phyloP scores from a whole-genome alignment of 495 filamentous ascomycete genomes.

The Penicillium malachiteum region DNA sequence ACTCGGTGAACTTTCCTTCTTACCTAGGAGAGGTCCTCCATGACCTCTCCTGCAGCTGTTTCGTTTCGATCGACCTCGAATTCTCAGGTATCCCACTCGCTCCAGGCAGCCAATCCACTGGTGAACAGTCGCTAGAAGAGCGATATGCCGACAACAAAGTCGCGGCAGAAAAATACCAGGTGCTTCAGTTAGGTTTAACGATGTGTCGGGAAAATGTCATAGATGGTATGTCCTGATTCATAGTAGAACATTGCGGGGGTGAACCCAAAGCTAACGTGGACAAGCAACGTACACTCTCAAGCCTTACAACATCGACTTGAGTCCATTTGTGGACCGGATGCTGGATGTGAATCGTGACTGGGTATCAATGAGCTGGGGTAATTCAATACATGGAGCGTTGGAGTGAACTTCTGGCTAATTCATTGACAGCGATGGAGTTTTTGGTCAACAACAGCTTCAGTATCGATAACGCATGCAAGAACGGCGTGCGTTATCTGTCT shows the following conservation, averaged over 20 bases:
- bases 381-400: slow-evolving; percentile 2
- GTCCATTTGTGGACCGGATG: slow-evolving; percentile 48
- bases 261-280: slow-evolving; percentile 6
- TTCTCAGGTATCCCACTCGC: slow-evolving; percentile 63
- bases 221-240: slow-evolving; percentile 25
- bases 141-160: slow-evolving; percentile 64
- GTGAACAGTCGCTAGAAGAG: slow-evolving; percentile 53
- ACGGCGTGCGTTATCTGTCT: slow-evolving; percentile 70
- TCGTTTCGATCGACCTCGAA: slow-evolving; percentile 75
- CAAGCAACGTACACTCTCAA: slow-evolving; percentile 57
- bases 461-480: slow-evolving; percentile 53
- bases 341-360: slow-evolving; percentile 57
- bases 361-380: slow-evolving; percentile 53
- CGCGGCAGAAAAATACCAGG: slow-evolving; percentile 67
- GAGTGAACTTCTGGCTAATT: slow-evolving; percentile 3
- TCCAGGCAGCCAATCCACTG: slow-evolving; percentile 21
- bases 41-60: slow-evolving; percentile 57
- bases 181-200: slow-evolving; percentile 76
- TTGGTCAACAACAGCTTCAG: slow-evolving; percentile 61
- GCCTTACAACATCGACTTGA: slow-evolving; percentile 70
- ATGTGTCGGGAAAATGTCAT: slow-evolving; percentile 56
- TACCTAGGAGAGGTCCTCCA: slow-evolving; percentile 59
- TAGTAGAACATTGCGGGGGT: too few relatives aligned
- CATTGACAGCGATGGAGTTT: slow-evolving; percentile 56
- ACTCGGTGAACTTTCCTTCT: slow-evolving; percentile 49